Evolutionary conservation across 495 filamentous ascomycete genomes (phyloP), one percentile per base, ranked within the genome.

Genomic region (Bombardia bombarda): DNA sequence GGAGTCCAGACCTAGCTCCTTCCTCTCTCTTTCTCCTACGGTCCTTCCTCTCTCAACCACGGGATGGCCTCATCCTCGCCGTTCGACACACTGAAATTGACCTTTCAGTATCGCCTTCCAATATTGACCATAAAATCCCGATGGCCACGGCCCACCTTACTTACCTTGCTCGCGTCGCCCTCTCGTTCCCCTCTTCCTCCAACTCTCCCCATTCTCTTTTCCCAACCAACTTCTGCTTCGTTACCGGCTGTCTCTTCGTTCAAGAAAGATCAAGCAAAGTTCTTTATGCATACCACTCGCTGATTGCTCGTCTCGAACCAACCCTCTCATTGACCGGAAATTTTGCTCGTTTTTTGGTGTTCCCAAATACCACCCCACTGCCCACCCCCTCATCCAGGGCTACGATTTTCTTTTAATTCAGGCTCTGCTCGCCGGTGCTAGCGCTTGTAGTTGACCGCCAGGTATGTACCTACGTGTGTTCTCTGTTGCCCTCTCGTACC

Each of bases 201-300:
- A 7, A 7, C 16, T 35, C 32, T 7, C 32, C 9, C 32, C 32
- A 35, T 35, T 17, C 32, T 18, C 7, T 7, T 17, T 17, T 35
- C 16, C 8, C 32, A 35, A 35, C 14, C 8, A 7, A 5, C 9
- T 35, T 33, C 6, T 12, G 41, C 41, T 47, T 45, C 47, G 20
- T 42, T 38, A 43, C 47, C 45, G 40, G 37, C 42, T 46, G 43
- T 51, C 43, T 45, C 49, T 43, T 22, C 26, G 9, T 33, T 32
- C 39, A 38, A 26, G 33, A 38, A 26, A 40, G 42, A 21, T 31
- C 34, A 17, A 32, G 35, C 42, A 45, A 31, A 13, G 21, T 30
- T 22, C 25, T 40, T 17, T 30, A 39, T 36, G 32, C 22, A 26
- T 43, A 21, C 22, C 23, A 21, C 21, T 32, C 31, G 47, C 31